A percentile compares a stretch with the other conserved stretches of the same genome.
Conservation (phyloP, 305 asterid species). For the Fraxinus dipetala region DNA sequence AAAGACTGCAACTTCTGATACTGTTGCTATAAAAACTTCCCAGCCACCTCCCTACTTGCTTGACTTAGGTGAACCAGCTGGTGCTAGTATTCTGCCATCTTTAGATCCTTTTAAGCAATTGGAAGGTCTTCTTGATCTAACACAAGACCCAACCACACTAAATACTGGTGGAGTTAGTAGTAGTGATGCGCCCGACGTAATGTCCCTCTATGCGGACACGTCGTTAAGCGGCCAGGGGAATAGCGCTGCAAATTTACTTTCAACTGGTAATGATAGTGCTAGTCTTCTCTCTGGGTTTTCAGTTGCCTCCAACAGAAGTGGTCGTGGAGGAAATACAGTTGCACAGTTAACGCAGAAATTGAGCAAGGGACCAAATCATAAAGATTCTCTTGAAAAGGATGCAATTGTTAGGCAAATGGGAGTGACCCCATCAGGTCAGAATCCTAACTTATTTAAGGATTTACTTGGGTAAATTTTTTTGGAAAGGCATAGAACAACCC, state of each 20-base stretch:
- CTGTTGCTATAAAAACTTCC: conserved; percentile 36
- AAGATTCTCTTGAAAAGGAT: conserved; percentile 79
- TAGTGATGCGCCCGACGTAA: conserved; percentile 47
- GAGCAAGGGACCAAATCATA: conserved; percentile 65
- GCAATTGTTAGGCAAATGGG: conserved; percentile 90
- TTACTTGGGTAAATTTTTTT: conserved; percentile 53
- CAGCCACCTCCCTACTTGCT: conserved; percentile 78
- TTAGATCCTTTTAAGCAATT: conserved; percentile 81
- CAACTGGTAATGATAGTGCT: conserved; percentile 21
- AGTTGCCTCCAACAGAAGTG: conserved; percentile 35
- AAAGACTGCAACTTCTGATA: conserved; percentile 35
- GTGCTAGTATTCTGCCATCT: conserved; percentile 35
- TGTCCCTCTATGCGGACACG: conserved; percentile 59
- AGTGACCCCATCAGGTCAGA: conserved; percentile 74
- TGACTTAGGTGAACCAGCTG: conserved; percentile 72
- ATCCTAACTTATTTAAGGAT: conserved; percentile 81
- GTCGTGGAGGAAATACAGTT: conserved; percentile 36
- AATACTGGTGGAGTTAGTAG: conserved; percentile 35
- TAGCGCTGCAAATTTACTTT: conserved; percentile 17
- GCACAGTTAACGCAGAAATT: conserved; percentile 29
- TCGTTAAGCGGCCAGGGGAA: conserved; percentile 38
- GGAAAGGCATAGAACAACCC: not conserved
- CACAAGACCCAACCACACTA: conserved; percentile 40
- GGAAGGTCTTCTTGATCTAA: conserved; percentile 74
- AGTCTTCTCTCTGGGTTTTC: conserved; percentile 22